A percentile compares a stretch with the other conserved stretches of the same genome.
Evolutionary conservation across 768 basidiomycete genomes (phyloP).

Genomic region (Tulasnella sp.): DNA sequence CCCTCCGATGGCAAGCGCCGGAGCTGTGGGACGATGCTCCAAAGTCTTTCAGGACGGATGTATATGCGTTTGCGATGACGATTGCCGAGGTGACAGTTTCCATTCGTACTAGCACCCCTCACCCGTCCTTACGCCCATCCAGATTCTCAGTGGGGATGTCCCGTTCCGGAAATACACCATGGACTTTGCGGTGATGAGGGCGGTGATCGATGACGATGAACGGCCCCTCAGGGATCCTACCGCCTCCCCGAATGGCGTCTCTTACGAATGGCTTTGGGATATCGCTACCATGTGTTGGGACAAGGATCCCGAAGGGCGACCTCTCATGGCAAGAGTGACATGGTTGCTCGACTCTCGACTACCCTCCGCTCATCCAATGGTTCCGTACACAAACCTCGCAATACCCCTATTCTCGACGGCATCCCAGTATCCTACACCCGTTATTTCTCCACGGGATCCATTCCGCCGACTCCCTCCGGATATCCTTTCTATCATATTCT

Average conservation of each 20-base stretch:
- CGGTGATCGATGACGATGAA: background rate
- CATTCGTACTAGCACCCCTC: background rate
- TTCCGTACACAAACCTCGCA: too few species aligned
- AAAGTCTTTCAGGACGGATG: background rate
- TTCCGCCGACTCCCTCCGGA: too few species aligned
- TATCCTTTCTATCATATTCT: too few species aligned
- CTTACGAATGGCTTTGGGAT: background rate
- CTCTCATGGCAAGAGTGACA: too few species aligned
- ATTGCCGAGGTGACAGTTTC: background rate
- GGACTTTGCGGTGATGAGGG: background rate
- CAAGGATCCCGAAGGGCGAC: background rate
- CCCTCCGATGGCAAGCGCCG: background rate
- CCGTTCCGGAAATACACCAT: background rate
- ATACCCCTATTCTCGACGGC: too few species aligned
- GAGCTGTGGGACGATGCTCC: too few species aligned
- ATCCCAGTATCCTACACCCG: too few species aligned
- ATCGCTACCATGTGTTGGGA: background rate
- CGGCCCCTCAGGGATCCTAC: background rate
- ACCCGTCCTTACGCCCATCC: background rate
- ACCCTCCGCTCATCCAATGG: too few species aligned
- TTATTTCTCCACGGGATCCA: too few species aligned
- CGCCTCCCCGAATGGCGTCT: background rate
- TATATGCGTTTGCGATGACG: background rate
- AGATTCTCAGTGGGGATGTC: background rate
- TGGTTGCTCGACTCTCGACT: too few species aligned